Conservation (phyloP, 148 eudicot genomes). For the Nepenthes gracilis region DNA sequence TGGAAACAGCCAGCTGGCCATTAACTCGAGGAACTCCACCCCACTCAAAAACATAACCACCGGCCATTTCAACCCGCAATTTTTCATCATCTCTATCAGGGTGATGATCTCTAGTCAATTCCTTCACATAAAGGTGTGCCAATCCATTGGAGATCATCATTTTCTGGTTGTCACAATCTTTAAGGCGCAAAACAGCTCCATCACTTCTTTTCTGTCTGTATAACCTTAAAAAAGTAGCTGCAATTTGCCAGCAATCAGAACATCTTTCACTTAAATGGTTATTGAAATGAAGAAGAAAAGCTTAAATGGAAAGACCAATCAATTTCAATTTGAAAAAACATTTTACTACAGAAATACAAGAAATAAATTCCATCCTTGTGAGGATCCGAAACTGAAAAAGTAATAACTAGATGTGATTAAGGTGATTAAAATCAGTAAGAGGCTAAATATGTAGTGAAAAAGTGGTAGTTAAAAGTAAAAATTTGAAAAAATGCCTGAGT, state of each 20-base stretch:
- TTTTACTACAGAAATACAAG: neutral
- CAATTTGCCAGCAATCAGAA: slow-evolving; percentile 17
- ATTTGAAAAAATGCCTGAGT: too few species aligned
- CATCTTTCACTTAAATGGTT: neutral
- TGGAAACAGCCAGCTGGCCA: slow-evolving; percentile 91
- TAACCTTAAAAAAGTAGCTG: slow-evolving; percentile 75
- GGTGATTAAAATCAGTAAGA: too few species aligned
- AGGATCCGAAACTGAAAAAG: too few species aligned
- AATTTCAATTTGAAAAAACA: neutral
- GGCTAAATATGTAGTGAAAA: too few species aligned
- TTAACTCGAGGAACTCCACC: slow-evolving; percentile 83
- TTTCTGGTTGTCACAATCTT: slow-evolving; percentile 46
- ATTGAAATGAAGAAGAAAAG: neutral
- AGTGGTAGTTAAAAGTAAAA: too few species aligned
- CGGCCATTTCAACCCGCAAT: slow-evolving; percentile 76
- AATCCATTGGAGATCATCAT: slow-evolving; percentile 42
- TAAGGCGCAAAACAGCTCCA: slow-evolving; percentile 37
- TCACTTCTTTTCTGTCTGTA: slow-evolving; percentile 45
- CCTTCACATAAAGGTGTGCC: slow-evolving; percentile 53
- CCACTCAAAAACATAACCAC: slow-evolving; percentile 87
- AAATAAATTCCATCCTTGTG: too few species aligned
- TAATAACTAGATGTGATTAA: too few species aligned
- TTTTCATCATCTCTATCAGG: slow-evolving; percentile 92
- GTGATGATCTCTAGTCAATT: slow-evolving; percentile 90
- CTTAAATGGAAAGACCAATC: neutral